A percentile compares a stretch with the other conserved stretches of the same genome.
phyloP scores from a whole-genome alignment of 1,284 basidiomycete genomes.

The Ceratobasidium sp. region DNA sequence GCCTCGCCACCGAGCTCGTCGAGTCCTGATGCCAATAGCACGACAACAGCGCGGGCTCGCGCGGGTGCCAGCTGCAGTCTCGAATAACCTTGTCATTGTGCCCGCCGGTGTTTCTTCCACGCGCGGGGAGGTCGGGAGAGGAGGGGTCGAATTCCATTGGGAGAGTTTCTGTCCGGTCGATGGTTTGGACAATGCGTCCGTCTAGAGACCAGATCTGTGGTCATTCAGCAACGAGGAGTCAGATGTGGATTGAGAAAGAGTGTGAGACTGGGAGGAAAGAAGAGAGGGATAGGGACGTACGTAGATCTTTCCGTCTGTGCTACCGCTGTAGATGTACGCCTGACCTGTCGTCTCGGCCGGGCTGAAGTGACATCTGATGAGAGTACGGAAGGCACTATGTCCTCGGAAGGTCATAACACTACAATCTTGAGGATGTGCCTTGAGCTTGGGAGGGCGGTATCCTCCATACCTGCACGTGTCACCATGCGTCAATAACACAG shows the following conservation, averaged over 20 bases:
- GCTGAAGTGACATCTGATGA: conserved; percentile 96
- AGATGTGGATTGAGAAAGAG: too few species aligned
- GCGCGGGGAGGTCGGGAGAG: conserved; percentile 59
- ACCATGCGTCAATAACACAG: conserved; percentile 27
- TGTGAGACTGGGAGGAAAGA: conserved; percentile 37
- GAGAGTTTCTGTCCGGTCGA: conserved; percentile 82
- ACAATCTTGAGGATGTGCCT: conserved; percentile 84
- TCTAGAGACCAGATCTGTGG: conserved; percentile 98
- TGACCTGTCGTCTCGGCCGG: conserved; percentile 90
- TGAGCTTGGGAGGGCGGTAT: conserved; percentile 71
- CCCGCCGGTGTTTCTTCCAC: conserved; percentile 50
- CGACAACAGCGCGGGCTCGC: conserved; percentile 89
- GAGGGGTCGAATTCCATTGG: conserved; percentile 77
- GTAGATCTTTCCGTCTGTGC: conserved; percentile 83
- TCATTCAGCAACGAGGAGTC: conserved; percentile 30
- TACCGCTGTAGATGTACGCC: conserved; percentile 94
- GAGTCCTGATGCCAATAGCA: conserved; percentile 82
- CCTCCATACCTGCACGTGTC: conserved; percentile 62
- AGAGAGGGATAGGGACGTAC: conserved; percentile 59
- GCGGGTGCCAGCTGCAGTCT: conserved; percentile 91
- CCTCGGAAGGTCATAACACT: conserved; percentile 97
- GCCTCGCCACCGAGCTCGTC: conserved; percentile 77
- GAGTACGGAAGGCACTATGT: conserved; percentile 89
- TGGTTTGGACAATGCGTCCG: conserved; percentile 81
- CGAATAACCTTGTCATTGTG: conserved; percentile 65